A percentile compares a stretch with the other conserved stretches of the same genome.
phyloP scores from a whole-genome alignment of 257 asterid species.

The Jacaranda copaia region DNA sequence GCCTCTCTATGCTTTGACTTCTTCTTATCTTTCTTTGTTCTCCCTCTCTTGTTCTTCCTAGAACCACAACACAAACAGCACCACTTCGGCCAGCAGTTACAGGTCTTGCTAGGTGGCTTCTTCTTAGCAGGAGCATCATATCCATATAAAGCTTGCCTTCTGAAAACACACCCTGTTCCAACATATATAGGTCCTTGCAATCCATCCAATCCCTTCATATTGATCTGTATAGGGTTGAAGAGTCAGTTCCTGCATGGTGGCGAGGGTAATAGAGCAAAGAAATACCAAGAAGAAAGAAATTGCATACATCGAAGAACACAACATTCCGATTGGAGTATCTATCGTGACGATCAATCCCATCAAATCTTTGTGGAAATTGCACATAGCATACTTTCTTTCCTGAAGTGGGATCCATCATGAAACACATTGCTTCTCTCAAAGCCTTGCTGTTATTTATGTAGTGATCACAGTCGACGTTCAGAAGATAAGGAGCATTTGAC shows the following conservation, averaged over 20 bases:
- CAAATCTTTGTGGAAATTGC: constrained; percentile 95
- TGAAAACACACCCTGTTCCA: constrained; percentile 92
- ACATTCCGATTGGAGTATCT: constrained; percentile 90
- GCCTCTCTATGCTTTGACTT: constrained; percentile 78
- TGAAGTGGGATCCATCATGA: constrained; percentile 94
- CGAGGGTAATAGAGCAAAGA: background rate
- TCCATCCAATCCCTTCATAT: constrained; percentile 97
- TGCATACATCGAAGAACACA: constrained; percentile 91
- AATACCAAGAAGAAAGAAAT: constrained; percentile 9
- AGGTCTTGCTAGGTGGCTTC: constrained; percentile 84
- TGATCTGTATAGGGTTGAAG: constrained; percentile 61
- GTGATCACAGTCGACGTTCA: constrained; percentile 94
- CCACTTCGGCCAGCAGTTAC: constrained; percentile 93
- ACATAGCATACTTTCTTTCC: constrained; percentile 93
- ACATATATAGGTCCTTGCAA: constrained; percentile 96
- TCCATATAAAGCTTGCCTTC: constrained; percentile 92
- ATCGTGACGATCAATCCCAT: constrained; percentile 88
- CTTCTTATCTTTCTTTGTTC: constrained; percentile 63
- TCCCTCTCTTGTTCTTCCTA: constrained; percentile 62
- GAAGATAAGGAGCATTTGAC: constrained; percentile 88
- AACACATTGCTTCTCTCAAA: constrained; percentile 93
- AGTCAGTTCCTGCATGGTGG: constrained; percentile 34
- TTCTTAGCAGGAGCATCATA: constrained; percentile 77
- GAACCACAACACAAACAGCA: constrained; percentile 74
- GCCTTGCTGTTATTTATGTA: constrained; percentile 95